These are phyloP conservation scores for Gracilariopsis chorda DNA, from an alignment of 23 red algal species.

Conservation along the genomic window DNA sequence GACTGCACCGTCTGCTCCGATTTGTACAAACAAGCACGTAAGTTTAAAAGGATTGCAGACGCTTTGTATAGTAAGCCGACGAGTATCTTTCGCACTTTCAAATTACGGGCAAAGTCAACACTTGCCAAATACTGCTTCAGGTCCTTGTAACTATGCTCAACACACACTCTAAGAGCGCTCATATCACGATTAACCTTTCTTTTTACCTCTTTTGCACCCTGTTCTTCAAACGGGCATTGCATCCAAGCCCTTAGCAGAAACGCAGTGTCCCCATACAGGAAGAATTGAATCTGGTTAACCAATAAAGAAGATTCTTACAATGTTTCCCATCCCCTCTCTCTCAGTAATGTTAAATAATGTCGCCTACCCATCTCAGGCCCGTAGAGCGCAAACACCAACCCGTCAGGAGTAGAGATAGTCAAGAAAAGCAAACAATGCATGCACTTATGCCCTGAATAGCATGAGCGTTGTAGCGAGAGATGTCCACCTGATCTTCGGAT, in stretches of 20 bases:
- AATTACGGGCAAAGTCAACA: neutral
- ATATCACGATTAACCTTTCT: neutral
- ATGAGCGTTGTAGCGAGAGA: too few relatives aligned
- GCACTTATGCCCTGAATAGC: too few relatives aligned
- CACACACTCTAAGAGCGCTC: neutral
- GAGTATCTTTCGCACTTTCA: neutral
- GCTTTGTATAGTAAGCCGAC: neutral
- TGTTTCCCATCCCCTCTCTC: neutral
- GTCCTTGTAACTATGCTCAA: neutral
- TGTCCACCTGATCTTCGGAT: too few relatives aligned
- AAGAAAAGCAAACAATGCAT: neutral
- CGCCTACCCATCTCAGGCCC: neutral
- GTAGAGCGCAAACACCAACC: constrained; percentile 23
- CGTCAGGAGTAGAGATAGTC: constrained; percentile 40
- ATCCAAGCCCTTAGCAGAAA: too few relatives aligned
- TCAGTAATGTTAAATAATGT: neutral
- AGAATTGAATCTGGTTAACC: neutral
- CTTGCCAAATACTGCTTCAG: neutral
- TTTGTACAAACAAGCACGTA: neutral
- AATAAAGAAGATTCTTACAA: neutral
- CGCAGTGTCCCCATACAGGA: too few relatives aligned
- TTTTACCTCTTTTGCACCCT: neutral
- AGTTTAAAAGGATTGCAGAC: neutral
- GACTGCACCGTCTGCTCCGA: neutral
- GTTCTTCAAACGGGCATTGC: too few relatives aligned